Conservation (phyloP, 495 filamentous ascomycete species). For the Lophiostoma macrostomum region DNA sequence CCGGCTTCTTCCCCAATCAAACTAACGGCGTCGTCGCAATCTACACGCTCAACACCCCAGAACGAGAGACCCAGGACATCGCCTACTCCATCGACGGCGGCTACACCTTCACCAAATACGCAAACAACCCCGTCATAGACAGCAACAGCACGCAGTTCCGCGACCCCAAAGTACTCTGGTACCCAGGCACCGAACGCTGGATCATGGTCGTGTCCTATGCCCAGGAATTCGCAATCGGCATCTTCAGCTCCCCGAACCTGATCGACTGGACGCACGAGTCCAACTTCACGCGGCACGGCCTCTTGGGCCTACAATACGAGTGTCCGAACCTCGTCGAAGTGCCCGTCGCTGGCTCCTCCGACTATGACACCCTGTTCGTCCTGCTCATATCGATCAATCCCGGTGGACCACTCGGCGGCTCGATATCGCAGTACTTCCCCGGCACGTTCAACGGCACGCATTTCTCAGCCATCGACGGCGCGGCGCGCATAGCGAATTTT, state of each 20-base stretch:
- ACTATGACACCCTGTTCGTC: conserved; percentile 45
- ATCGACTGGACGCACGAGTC: conserved; percentile 53
- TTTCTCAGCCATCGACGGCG: conserved; percentile 45
- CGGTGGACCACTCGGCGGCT: conserved; percentile 55
- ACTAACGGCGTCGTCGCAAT: conserved; percentile 8
- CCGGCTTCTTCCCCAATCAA: conserved; percentile 3
- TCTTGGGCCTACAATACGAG: conserved; percentile 57
- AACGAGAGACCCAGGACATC: conserved; percentile 46
- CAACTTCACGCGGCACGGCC: conserved; percentile 54
- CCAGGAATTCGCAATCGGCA: conserved; percentile 50
- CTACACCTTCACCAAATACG: conserved; percentile 53
- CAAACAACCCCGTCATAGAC: conserved; percentile 52
- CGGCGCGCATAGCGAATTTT: conserved; percentile 50
- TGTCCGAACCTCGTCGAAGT: conserved; percentile 53
- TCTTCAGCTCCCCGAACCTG: conserved; percentile 54
- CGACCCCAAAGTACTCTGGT: conserved; percentile 57
- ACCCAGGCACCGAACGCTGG: conserved; percentile 49
- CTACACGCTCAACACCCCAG: conserved; percentile 3
- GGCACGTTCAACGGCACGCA: conserved; percentile 53
- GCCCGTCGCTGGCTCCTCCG: conserved; percentile 41
- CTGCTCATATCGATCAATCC: conserved; percentile 54
- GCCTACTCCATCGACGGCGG: conserved; percentile 57
- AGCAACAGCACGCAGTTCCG: conserved; percentile 51
- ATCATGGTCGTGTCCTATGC: conserved; percentile 50
- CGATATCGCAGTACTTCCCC: conserved; percentile 49